phyloP scores from a whole-genome alignment of 2,329 filamentous ascomycete species.

The Colletotrichum higginsianum region DNA sequence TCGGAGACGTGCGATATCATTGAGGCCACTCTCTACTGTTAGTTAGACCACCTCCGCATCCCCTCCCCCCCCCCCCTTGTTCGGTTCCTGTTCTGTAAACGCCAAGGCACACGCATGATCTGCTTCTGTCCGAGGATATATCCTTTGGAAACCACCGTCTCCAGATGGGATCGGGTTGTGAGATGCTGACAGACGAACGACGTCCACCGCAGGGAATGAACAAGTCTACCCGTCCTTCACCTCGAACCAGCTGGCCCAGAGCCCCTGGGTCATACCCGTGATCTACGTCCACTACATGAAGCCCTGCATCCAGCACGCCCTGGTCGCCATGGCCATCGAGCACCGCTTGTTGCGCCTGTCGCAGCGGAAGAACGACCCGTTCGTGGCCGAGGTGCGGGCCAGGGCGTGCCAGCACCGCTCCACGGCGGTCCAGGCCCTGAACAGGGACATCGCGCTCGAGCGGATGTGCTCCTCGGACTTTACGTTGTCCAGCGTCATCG shows the following conservation, averaged over 20 bases:
- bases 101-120: background rate
- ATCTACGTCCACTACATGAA: conserved; percentile 15
- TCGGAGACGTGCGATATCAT: conserved; percentile 32
- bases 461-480: conserved; percentile 33
- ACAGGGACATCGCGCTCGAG: conserved; percentile 45
- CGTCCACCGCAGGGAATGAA: conserved; percentile 24
- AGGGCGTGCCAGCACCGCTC: conserved; percentile 51
- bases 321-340: conserved; percentile 52
- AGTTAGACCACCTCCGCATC: background rate
- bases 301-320: conserved; percentile 15
- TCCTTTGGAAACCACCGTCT: too few species aligned
- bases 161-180: too few species aligned
- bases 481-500: conserved; percentile 24
- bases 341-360: conserved; percentile 50
- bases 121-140: background rate
- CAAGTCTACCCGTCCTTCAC: conserved; percentile 18
- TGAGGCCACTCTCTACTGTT: conserved; percentile 40
- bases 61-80: too few species aligned
- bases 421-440: conserved; percentile 50
- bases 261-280: conserved; percentile 30
- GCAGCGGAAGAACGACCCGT: conserved; percentile 26
- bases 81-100: too few species aligned
- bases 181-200: background rate
- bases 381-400: conserved; percentile 43
- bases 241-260: conserved; percentile 21